Conservation (phyloP, 306 rosid species). For the Begonia masoniana region DNA sequence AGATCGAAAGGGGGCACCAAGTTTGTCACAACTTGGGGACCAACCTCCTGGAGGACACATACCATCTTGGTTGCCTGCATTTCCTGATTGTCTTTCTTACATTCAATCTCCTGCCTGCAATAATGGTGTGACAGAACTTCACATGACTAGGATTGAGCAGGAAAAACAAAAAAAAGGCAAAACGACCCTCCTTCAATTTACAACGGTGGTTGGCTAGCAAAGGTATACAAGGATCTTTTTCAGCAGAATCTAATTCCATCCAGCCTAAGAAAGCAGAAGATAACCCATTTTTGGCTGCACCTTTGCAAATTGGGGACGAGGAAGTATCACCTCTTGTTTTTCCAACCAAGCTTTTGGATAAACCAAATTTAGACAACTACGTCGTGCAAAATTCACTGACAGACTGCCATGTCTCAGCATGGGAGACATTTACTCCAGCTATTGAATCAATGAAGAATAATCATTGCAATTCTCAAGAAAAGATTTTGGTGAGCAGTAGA, state of each 20-base stretch:
- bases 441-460: slow-evolving; percentile 53
- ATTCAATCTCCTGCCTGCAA: slow-evolving; percentile 57
- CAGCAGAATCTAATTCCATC: slow-evolving; percentile 23
- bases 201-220: slow-evolving; percentile 33
- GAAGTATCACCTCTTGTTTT: slow-evolving; percentile 45
- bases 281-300: slow-evolving; percentile 65
- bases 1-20: slow-evolving; percentile 29
- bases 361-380: slow-evolving; percentile 17
- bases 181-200: slow-evolving; percentile 25
- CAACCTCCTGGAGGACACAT: slow-evolving; percentile 49
- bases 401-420: slow-evolving; percentile 7
- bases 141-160: slow-evolving; percentile 23
- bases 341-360: slow-evolving; percentile 42
- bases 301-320: slow-evolving; percentile 56
- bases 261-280: slow-evolving; percentile 35
- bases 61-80: slow-evolving; percentile 76
- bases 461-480: slow-evolving; percentile 25
- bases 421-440: slow-evolving; percentile 25
- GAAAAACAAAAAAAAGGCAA: slow-evolving; percentile 25
- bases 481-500: slow-evolving; percentile 26
- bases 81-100: slow-evolving; percentile 72
- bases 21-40: slow-evolving; percentile 57
- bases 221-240: slow-evolving; percentile 32
- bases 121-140: slow-evolving; percentile 17
- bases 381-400: slow-evolving; percentile 13